These are phyloP conservation scores for Russula griseocarnosa DNA, from an alignment of 768 basidiomycete genomes.

Conservation along the genomic window DNA sequence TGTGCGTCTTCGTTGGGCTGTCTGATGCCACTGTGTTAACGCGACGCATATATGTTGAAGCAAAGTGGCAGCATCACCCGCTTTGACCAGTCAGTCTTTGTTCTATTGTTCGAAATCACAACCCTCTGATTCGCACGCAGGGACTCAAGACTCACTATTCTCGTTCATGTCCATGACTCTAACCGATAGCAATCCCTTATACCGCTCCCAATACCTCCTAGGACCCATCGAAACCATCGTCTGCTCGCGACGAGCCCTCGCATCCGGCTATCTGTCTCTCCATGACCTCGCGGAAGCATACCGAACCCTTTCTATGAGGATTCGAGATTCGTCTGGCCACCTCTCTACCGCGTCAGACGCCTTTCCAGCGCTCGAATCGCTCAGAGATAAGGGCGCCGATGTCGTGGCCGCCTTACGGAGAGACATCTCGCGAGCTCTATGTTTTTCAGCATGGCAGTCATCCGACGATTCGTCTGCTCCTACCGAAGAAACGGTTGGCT, in stretches of 20 bases:
- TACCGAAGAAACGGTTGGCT: neutral
- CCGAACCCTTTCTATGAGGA: slow-evolving; percentile 16
- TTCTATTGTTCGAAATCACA: neutral
- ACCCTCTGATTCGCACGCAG: neutral
- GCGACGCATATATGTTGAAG: neutral
- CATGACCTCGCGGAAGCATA: slow-evolving; percentile 24
- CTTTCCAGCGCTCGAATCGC: slow-evolving; percentile 11
- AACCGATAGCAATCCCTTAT: slow-evolving; percentile 9
- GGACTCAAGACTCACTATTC: neutral
- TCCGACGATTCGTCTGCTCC: neutral
- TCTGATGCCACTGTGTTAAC: neutral
- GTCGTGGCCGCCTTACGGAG: slow-evolving; percentile 15
- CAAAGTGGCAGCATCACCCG: neutral
- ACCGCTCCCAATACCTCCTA: slow-evolving; percentile 8
- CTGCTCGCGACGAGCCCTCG: slow-evolving; percentile 5
- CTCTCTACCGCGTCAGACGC: neutral
- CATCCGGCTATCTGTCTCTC: slow-evolving; percentile 9
- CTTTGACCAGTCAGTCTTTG: slow-evolving; percentile 1
- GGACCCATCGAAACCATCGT: slow-evolving; percentile 23
- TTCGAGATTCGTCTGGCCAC: slow-evolving; percentile 2
- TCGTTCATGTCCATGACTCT: slow-evolving; percentile 2
- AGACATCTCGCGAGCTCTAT: slow-evolving; percentile 10
- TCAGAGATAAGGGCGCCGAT: slow-evolving; percentile 7
- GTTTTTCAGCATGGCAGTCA: neutral
- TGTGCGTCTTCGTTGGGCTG: neutral